Evolutionary conservation across 257 asterid species (phyloP).

Genomic region (Coffea canephora): DNA sequence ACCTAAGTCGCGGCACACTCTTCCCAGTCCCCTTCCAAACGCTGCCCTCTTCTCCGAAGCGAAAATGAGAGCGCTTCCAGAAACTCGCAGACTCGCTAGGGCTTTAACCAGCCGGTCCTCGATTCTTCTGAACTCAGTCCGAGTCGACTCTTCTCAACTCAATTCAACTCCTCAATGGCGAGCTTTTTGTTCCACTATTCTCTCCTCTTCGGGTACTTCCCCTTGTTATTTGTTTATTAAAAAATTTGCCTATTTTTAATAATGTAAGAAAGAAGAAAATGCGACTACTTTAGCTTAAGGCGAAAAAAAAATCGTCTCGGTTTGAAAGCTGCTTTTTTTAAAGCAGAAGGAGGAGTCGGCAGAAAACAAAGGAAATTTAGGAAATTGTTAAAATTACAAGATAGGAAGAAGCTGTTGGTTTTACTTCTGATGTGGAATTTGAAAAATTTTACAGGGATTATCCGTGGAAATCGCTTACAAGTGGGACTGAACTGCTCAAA

Average conservation of each 20-base stretch:
- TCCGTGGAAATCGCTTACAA: slow-evolving; percentile 20
- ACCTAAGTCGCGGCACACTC: neutral
- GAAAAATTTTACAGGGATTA: slow-evolving; percentile 30
- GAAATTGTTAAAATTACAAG: no score
- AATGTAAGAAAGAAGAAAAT: no score
- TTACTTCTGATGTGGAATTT: neutral
- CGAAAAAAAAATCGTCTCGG: neutral
- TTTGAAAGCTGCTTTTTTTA: neutral
- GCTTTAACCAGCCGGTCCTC: slow-evolving; percentile 19
- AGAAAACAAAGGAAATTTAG: neutral
- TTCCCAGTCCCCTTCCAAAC: neutral
- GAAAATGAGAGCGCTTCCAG: slow-evolving; percentile 20
- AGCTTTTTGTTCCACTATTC: neutral
- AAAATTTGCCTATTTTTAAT: neutral
- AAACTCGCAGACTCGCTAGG: slow-evolving; percentile 27
- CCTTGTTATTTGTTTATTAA: neutral
- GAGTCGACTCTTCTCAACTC: slow-evolving; percentile 8
- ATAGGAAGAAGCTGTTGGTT: no score
- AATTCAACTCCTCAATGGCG: slow-evolving; percentile 15
- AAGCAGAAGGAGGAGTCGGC: no score
- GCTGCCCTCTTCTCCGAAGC: neutral
- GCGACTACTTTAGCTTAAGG: neutral
- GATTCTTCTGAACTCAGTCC: slow-evolving; percentile 17
- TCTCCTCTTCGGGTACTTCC: slow-evolving; percentile 12
- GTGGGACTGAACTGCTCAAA: slow-evolving; percentile 17